phyloP scores from a whole-genome alignment of 2,329 filamentous ascomycete genomes.

The Chrysoporthe deuterocubensis region DNA sequence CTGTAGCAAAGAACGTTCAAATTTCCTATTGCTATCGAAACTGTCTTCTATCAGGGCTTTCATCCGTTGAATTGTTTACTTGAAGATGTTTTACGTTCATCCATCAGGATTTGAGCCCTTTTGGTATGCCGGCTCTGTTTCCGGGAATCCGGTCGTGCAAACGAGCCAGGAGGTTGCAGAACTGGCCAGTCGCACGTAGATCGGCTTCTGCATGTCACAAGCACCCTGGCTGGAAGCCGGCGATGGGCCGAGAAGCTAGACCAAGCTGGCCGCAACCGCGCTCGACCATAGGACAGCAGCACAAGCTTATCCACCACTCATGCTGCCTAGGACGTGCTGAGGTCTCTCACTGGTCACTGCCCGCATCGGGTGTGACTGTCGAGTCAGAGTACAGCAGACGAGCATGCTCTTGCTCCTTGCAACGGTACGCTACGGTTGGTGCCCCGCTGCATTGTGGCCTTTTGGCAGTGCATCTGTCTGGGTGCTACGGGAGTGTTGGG shows the following conservation, averaged over 20 bases:
- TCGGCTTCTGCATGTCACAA: constrained; percentile 6
- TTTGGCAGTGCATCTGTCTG: no score
- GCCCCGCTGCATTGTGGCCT: background rate
- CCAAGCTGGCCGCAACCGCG: constrained; percentile 6
- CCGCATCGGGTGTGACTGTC: constrained; percentile 9
- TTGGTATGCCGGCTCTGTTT: background rate
- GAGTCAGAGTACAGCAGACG: constrained; percentile 2
- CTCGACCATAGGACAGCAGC: constrained; percentile 7
- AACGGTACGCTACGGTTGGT: background rate
- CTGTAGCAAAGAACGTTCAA: no score
- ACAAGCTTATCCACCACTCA: constrained; percentile 5
- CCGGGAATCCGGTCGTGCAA: background rate
- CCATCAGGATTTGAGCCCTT: background rate
- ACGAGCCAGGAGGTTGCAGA: constrained; percentile 13
- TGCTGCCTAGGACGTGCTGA: background rate
- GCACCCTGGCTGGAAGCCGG: background rate
- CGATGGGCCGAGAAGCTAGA: constrained; percentile 5
- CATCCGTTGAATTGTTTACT: no score
- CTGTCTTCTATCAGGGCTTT: no score
- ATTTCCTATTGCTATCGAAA: no score
- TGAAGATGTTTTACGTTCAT: no score
- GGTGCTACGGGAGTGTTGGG: background rate
- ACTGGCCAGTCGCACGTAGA: constrained; percentile 22
- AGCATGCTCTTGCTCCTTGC: constrained; percentile 7
- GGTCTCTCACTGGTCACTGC: background rate